Evolutionary conservation across 192 early-diverging fungal species (phyloP).

Genomic region (Podila clonocystis): DNA sequence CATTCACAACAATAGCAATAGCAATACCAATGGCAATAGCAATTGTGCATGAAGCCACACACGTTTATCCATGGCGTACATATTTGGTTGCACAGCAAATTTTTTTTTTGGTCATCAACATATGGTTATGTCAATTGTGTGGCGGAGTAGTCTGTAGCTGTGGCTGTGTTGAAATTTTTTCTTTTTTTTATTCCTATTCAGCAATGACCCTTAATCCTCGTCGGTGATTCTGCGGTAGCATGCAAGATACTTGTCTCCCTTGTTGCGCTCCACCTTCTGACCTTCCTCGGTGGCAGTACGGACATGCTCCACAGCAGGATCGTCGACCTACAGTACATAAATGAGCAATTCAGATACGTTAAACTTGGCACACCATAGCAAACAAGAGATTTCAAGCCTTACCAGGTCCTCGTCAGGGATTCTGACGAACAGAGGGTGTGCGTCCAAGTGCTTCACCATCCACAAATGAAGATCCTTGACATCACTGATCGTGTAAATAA

Average conservation of each 20-base stretch:
- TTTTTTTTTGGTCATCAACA: too few relatives aligned
- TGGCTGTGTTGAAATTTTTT: neutral
- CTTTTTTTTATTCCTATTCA: neutral
- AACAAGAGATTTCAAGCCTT: slow-evolving; percentile 20
- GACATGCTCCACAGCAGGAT: slow-evolving; percentile 88
- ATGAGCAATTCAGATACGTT: neutral
- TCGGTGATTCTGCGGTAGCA: slow-evolving; percentile 82
- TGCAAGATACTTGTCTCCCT: slow-evolving; percentile 94
- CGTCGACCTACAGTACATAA: slow-evolving; percentile 62
- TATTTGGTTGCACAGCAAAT: too few relatives aligned
- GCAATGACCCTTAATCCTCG: slow-evolving; percentile 17
- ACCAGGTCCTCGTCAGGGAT: slow-evolving; percentile 80
- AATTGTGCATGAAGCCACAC: too few relatives aligned
- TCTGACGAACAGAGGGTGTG: slow-evolving; percentile 93
- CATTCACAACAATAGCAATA: too few relatives aligned
- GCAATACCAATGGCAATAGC: too few relatives aligned
- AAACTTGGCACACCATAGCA: neutral
- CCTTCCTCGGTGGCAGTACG: slow-evolving; percentile 96
- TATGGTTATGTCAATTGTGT: too few relatives aligned
- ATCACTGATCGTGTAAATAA: slow-evolving; percentile 97
- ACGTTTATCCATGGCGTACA: too few relatives aligned
- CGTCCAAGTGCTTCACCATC: slow-evolving; percentile 95
- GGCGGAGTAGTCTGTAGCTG: too few relatives aligned
- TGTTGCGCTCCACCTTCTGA: slow-evolving; percentile 97
- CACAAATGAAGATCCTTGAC: slow-evolving; percentile 92